A percentile compares a stretch with the other conserved stretches of the same genome.
Evolutionary conservation across 768 basidiomycete genomes (phyloP).

Genomic region (Leccinum imitatum): DNA sequence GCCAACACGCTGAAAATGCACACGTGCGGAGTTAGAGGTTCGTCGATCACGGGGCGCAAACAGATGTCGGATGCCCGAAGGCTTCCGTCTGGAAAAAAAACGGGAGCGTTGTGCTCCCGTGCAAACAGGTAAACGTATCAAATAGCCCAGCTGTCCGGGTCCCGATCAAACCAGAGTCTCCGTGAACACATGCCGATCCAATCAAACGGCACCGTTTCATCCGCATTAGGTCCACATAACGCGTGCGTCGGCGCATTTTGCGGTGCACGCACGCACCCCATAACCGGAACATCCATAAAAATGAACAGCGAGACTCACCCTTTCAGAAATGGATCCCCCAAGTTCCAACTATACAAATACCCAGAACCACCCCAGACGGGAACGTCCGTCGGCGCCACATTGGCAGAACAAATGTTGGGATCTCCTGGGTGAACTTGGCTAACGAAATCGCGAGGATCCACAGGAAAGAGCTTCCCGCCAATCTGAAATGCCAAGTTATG

Average conservation of each 20-base stretch:
- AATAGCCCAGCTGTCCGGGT: slow-evolving; percentile 2
- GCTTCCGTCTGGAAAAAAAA: slow-evolving; percentile 12
- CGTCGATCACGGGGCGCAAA: neutral
- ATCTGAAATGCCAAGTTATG: slow-evolving; percentile 70
- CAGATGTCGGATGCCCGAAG: slow-evolving; percentile 16
- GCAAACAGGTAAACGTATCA: neutral
- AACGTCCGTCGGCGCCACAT: slow-evolving; percentile 61
- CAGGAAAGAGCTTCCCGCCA: slow-evolving; percentile 64
- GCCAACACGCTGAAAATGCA: slow-evolving; percentile 53
- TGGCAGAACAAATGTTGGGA: slow-evolving; percentile 48
- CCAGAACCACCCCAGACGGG: slow-evolving; percentile 49
- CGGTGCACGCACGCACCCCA: neutral
- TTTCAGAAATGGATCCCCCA: slow-evolving; percentile 76
- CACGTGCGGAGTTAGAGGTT: neutral
- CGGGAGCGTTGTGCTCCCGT: neutral
- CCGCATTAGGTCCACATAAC: slow-evolving; percentile 11
- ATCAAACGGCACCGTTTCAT: neutral
- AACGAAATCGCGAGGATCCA: slow-evolving; percentile 74
- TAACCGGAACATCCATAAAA: neutral
- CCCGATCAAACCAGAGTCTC: slow-evolving; percentile 1
- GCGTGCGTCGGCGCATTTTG: neutral
- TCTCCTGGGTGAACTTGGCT: slow-evolving; percentile 40
- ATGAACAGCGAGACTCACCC: slow-evolving; percentile 43
- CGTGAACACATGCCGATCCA: neutral
- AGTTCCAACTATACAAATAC: slow-evolving; percentile 74